A percentile compares a stretch with the other conserved stretches of the same genome.
phyloP scores from a whole-genome alignment of 148 eudicot genomes.

The Chenopodium suecicum region DNA sequence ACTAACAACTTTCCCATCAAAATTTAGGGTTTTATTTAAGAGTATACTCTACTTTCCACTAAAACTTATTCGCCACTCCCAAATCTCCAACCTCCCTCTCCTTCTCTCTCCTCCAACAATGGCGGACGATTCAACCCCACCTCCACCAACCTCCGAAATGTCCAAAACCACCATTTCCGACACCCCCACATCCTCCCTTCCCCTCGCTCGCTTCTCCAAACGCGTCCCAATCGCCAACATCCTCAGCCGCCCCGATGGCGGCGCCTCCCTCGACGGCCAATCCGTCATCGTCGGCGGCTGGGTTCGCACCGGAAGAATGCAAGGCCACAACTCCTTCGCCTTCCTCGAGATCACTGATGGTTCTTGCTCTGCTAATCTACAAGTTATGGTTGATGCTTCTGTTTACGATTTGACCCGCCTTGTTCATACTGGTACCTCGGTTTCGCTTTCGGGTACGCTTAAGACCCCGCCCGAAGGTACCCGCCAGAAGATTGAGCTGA shows the following conservation, averaged over 20 bases:
- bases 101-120: neutral
- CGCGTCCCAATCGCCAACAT: slow-evolving; percentile 59
- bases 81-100: neutral
- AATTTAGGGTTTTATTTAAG: too few relatives aligned
- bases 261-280: slow-evolving; percentile 66
- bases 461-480: slow-evolving; percentile 62
- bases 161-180: slow-evolving; percentile 23
- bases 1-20: too few relatives aligned
- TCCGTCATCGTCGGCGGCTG: slow-evolving; percentile 66
- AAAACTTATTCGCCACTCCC: neutral
- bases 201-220: slow-evolving; percentile 59
- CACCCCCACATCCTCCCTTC: slow-evolving; percentile 13
- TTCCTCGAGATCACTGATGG: slow-evolving; percentile 87
- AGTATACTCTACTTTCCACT: too few relatives aligned
- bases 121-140: slow-evolving; percentile 12
- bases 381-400: slow-evolving; percentile 55
- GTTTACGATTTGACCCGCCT: slow-evolving; percentile 41
- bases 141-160: slow-evolving; percentile 31
- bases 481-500: slow-evolving; percentile 63
- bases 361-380: slow-evolving; percentile 66
- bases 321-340: slow-evolving; percentile 69
- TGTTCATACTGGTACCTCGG: slow-evolving; percentile 58
- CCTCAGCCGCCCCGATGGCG: slow-evolving; percentile 60
- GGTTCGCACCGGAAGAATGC: slow-evolving; percentile 89
- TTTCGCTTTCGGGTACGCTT: slow-evolving; percentile 55